These are phyloP conservation scores for Metschnikowia baotianmanensis DNA, from an alignment of 805 yeast species.

Conservation along the genomic window DNA sequence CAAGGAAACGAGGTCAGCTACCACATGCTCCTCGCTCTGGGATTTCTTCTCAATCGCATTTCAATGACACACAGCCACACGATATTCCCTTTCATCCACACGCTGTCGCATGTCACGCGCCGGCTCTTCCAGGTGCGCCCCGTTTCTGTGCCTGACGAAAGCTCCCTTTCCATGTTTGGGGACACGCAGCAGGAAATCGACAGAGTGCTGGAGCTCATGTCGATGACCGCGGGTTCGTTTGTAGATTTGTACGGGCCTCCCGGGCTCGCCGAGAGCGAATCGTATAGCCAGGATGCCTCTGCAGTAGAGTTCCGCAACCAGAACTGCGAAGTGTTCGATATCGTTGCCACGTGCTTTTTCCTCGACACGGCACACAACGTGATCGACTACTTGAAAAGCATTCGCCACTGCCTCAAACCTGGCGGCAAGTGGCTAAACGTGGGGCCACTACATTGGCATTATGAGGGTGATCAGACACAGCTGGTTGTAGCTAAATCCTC, in stretches of 20 bases:
- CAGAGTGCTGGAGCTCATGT: slow-evolving; percentile 47
- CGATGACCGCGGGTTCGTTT: slow-evolving; percentile 73
- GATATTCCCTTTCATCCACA: slow-evolving; percentile 56
- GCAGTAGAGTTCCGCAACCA: slow-evolving; percentile 42
- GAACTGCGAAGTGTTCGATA: slow-evolving; percentile 39
- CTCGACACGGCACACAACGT: slow-evolving; percentile 63
- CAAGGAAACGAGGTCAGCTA: slow-evolving; percentile 68
- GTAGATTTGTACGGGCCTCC: slow-evolving; percentile 62
- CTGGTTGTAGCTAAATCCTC: slow-evolving; percentile 12
- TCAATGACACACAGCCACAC: slow-evolving; percentile 37
- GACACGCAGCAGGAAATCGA: neutral
- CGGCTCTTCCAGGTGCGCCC: slow-evolving; percentile 51
- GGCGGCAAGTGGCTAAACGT: slow-evolving; percentile 61
- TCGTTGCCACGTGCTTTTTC: slow-evolving; percentile 56
- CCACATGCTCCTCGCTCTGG: slow-evolving; percentile 60
- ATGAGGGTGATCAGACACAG: slow-evolving; percentile 46
- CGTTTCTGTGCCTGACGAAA: slow-evolving; percentile 51
- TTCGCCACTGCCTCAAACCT: slow-evolving; percentile 43
- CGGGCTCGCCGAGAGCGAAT: slow-evolving; percentile 31
- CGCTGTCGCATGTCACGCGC: slow-evolving; percentile 43
- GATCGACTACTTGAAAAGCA: slow-evolving; percentile 53
- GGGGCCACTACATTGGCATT: slow-evolving; percentile 75
- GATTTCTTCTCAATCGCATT: slow-evolving; percentile 50
- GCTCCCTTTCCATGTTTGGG: slow-evolving; percentile 35
- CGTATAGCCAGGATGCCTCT: slow-evolving; percentile 34